Base-by-base conservation (phyloP, 176 grass and related monocot genomes). In the Coix lacrymajobi region DNA sequence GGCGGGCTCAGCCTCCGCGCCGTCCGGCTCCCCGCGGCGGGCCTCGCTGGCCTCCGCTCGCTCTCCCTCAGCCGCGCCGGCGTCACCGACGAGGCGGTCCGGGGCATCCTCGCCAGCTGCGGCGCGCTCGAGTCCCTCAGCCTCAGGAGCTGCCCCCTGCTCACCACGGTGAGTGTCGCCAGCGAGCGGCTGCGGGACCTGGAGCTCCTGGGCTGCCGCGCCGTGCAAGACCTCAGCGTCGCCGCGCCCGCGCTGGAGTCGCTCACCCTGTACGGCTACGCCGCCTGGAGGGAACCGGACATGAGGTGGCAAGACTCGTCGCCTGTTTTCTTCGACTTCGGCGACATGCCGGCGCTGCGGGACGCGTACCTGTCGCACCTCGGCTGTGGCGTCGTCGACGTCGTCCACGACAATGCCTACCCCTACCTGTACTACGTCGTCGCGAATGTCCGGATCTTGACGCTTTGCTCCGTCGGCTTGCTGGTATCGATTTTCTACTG, bases 121-220 rank as follows among this genome's bases (percentile, higher is more conserved):
- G 3, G 22, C 7, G 37, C 70, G 8, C 90, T 95, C 2, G 82
- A 95, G 72, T 75, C 52, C 58, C 75, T 95, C 22, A 90, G 69
- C 38, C 85, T 95, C 25, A 73, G 38, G 52, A 81, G 62, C 56
- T 95, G 93, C 66, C 16, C 28, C 29, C 25, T 19, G 2, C 85
- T 88, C 65, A 15, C 2, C 14, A 0, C 31, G 0, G 72, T 87
- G 44, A 82, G 66, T 8, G 10, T 94, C 75, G 20, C 45, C 9
- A 81, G 89, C 20, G 33, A 81, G 62, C 75, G 34, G 36, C 84
- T 94, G 75, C 76, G 39, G 43, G 39, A 25, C 29, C 66, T 94
- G 66, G 22, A 79, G 36, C 60, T 89, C 45, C 40, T 87, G 22
- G 4, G 76, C 40, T 94, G 92, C 64, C 37, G 7, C 2, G 12